Conservation (phyloP, 2,329 filamentous ascomycete species). For the Coniella vitis region DNA sequence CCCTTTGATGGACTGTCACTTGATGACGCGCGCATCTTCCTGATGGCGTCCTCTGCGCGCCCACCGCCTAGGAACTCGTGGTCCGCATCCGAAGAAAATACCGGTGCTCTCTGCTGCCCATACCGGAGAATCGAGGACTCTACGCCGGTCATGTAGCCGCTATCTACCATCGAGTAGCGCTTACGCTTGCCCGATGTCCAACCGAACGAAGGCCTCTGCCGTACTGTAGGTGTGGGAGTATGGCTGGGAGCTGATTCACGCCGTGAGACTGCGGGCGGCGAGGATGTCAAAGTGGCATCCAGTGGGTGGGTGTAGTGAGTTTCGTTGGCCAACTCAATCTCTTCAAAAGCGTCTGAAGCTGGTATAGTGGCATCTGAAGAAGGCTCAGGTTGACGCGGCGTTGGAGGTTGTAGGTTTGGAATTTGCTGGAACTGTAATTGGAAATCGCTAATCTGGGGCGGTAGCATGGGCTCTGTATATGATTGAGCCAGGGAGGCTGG, state of each 20-base stretch:
- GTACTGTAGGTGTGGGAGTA: conserved; percentile 61
- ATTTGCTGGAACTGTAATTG: conserved; percentile 31
- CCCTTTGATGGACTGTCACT: conserved; percentile 82
- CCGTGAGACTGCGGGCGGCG: conserved; percentile 74
- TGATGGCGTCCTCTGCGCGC: conserved; percentile 92
- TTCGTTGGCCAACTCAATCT: conserved; percentile 22
- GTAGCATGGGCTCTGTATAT: conserved; percentile 14
- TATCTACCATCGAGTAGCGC: conserved; percentile 76
- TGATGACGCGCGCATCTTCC: conserved; percentile 82
- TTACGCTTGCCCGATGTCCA: conserved; percentile 53
- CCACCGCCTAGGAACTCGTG: conserved; percentile 73
- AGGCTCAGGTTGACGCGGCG: conserved; percentile 41
- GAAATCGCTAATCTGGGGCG: conserved; percentile 16
- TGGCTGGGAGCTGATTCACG: conserved; percentile 43
- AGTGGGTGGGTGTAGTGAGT: background rate
- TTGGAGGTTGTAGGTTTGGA: conserved; percentile 35
- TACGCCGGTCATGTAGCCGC: conserved; percentile 92
- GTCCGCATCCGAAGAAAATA: conserved; percentile 59
- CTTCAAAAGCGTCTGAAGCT: conserved; percentile 52
- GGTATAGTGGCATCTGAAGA: conserved; percentile 75
- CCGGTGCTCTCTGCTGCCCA: conserved; percentile 43
- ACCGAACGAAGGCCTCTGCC: conserved; percentile 39
- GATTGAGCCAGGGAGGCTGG: conserved; percentile 24
- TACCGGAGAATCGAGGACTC: conserved; percentile 71
- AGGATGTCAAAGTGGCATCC: conserved; percentile 12